Conservation (phyloP, 352 stramenopile species). For the Phytophthora ohioensis region DNA sequence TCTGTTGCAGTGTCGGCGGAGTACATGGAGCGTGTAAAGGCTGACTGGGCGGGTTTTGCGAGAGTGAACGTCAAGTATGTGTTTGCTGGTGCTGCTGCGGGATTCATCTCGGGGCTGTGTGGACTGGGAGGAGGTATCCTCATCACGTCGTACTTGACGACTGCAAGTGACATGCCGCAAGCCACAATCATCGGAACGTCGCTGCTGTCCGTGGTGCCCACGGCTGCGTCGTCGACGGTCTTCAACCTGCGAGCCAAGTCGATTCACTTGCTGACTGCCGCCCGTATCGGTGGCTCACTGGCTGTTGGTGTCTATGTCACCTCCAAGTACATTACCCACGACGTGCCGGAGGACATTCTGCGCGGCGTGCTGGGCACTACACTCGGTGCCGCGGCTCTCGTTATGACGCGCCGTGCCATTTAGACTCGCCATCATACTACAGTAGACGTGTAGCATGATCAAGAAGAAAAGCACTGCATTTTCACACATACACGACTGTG, state of each 20-base stretch:
- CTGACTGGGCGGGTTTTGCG: constrained; percentile 56
- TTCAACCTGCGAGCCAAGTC: constrained; percentile 84
- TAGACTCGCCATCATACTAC: constrained; percentile 39
- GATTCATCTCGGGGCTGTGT: constrained; percentile 88
- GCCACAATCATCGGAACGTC: constrained; percentile 86
- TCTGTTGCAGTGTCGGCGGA: constrained; percentile 33
- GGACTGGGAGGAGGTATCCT: constrained; percentile 85
- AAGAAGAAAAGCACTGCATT: constrained; percentile 34
- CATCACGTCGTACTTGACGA: constrained; percentile 88
- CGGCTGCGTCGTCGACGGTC: constrained; percentile 79
- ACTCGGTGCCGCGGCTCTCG: constrained; percentile 69
- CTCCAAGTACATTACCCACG: constrained; percentile 86
- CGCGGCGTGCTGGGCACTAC: constrained; percentile 78
- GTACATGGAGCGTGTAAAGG: constrained; percentile 57
- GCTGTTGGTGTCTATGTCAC: constrained; percentile 74
- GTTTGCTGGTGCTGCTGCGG: constrained; percentile 69
- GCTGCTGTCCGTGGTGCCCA: constrained; percentile 84
- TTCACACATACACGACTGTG: constrained; percentile 26
- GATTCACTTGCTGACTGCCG: constrained; percentile 79
- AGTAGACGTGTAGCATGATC: constrained; percentile 17
- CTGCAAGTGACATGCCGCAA: constrained; percentile 88
- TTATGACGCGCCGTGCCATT: constrained; percentile 83
- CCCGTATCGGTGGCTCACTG: constrained; percentile 72
- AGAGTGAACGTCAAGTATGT: constrained; percentile 82
- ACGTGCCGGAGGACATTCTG: constrained; percentile 79